Evolutionary conservation across 1,284 basidiomycete species (phyloP), one percentile per base, ranked within the genome.

Genomic region (Pseudozyma pruni): DNA sequence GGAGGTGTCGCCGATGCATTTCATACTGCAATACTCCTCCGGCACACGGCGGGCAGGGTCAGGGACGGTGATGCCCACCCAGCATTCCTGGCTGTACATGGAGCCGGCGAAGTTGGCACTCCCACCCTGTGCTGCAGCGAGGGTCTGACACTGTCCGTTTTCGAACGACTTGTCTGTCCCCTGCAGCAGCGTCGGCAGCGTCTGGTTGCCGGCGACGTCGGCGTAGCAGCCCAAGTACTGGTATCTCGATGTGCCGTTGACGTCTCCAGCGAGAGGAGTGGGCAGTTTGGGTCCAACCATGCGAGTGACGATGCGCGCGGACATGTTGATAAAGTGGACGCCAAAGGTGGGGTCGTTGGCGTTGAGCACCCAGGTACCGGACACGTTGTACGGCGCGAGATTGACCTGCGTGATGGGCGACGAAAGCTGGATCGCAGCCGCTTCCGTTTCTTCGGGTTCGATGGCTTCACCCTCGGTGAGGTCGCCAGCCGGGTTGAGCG

Each of bases 1-100:
- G 13, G 57, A 49, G 5, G 56, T 39, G 55, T 83, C 69, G 19
- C 83, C 83, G 13, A 63, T 39, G 59, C 83, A 84, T 3, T 71
- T 52, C 39, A 76, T 72, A 39, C 52, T 68, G 63, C 83, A 84
- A 25, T 59, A 64, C 33, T 54, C 51, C 29, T 54, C 51, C 22
- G 32, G 27, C 8, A 44, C 42, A 23, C 38, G 37, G 27, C 27
- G 40, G 49, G 23, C 33, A 11, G 43, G 38, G 20, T 43, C 32
- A 6, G 51, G 37, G 8, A 43, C 13, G 16, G 20, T 45, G 54
- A 64, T 64, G 20, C 76, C 74, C 46, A 81, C 83, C 68, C 76
- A 83, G 62, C 83, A 83, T 57, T 83, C 75, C 23, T 75, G 11
- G 3, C 23, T 46, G 45, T 61, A 61, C 46, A 54, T 45, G n/a